Conservation (phyloP, 495 filamentous ascomycete species). For the Xylaria grammica region DNA sequence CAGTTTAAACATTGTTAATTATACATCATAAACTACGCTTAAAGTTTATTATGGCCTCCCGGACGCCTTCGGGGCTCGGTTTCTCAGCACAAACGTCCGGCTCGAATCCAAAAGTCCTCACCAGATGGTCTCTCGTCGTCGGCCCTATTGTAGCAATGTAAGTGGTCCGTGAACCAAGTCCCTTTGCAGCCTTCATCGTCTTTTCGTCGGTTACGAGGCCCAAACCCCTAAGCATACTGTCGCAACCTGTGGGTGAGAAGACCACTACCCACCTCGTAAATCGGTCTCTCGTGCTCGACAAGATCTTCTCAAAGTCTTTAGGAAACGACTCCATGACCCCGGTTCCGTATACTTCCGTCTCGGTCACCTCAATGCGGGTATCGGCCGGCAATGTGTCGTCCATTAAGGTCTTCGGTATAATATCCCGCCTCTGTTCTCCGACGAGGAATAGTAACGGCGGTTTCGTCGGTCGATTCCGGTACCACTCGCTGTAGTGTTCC, state of each 20-base stretch:
- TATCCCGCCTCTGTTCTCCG: slow-evolving; percentile 82
- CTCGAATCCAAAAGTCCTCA: slow-evolving; percentile 67
- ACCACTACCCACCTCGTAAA: slow-evolving; percentile 80
- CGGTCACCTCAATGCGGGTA: slow-evolving; percentile 67
- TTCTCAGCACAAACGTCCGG: slow-evolving; percentile 82
- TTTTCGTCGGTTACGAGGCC: slow-evolving; percentile 55
- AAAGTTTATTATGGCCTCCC: slow-evolving; percentile 66
- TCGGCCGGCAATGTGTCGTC: slow-evolving; percentile 44
- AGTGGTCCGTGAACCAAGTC: slow-evolving; percentile 42
- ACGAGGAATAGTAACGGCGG: slow-evolving; percentile 82
- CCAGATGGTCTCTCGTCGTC: slow-evolving; percentile 81
- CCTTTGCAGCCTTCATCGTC: slow-evolving; percentile 49
- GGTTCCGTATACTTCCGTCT: slow-evolving; percentile 86
- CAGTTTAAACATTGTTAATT: slow-evolving; percentile 13
- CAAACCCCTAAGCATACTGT: slow-evolving; percentile 75
- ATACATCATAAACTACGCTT: slow-evolving; percentile 30
- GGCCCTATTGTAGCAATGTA: slow-evolving; percentile 90
- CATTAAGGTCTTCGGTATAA: slow-evolving; percentile 82
- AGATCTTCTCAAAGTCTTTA: slow-evolving; percentile 59
- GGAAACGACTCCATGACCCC: slow-evolving; percentile 77
- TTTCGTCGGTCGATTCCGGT: slow-evolving; percentile 45
- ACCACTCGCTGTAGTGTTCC: slow-evolving; percentile 64
- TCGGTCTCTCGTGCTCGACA: slow-evolving; percentile 45
- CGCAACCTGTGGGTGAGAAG: slow-evolving; percentile 90
- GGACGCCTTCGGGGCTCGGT: slow-evolving; percentile 86